A percentile compares a stretch with the other conserved stretches of the same genome.
Conservation (phyloP, 305 asterid species). For the Fraxinus baroniana region DNA sequence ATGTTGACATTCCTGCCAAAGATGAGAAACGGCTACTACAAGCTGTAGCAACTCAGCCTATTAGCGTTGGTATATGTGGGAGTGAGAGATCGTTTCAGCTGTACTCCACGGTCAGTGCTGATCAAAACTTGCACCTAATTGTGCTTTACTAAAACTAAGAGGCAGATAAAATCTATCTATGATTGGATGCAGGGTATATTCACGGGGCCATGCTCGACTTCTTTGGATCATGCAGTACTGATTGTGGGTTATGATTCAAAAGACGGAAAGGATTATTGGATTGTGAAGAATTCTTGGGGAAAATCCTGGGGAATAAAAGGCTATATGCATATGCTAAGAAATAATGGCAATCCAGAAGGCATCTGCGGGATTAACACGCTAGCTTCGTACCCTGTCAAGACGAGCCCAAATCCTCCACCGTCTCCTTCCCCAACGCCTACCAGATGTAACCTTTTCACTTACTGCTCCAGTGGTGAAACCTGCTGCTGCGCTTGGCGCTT, state of each 20-base stretch:
- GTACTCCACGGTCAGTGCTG: conserved; percentile 62
- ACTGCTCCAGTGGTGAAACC: conserved; percentile 65
- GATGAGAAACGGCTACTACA: conserved; percentile 64
- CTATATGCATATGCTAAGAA: conserved; percentile 63
- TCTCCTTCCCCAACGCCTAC: conserved; percentile 68
- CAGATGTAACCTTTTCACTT: conserved; percentile 55
- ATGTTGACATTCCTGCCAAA: conserved; percentile 48
- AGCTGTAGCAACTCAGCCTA: conserved; percentile 84
- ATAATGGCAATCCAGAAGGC: conserved; percentile 51
- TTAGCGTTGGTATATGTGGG: conserved; percentile 91
- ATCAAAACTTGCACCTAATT: not conserved
- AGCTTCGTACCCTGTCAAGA: conserved; percentile 88
- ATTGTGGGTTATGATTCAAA: conserved; percentile 81
- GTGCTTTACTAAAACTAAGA: not conserved
- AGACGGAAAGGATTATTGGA: conserved; percentile 84
- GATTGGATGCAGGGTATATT: conserved; percentile 65
- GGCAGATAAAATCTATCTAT: not conserved
- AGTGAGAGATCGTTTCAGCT: conserved; percentile 69
- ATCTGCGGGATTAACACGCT: conserved; percentile 76
- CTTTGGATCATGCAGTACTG: conserved; percentile 82
- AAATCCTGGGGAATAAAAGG: conserved; percentile 77
- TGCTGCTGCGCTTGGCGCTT: conserved; percentile 70
- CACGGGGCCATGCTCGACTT: conserved; percentile 81
- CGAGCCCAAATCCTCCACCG: conserved; percentile 81
- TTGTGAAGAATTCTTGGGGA: conserved; percentile 93